Conservation (phyloP, 2,329 filamentous ascomycete species). For the Rutstroemia sp. region DNA sequence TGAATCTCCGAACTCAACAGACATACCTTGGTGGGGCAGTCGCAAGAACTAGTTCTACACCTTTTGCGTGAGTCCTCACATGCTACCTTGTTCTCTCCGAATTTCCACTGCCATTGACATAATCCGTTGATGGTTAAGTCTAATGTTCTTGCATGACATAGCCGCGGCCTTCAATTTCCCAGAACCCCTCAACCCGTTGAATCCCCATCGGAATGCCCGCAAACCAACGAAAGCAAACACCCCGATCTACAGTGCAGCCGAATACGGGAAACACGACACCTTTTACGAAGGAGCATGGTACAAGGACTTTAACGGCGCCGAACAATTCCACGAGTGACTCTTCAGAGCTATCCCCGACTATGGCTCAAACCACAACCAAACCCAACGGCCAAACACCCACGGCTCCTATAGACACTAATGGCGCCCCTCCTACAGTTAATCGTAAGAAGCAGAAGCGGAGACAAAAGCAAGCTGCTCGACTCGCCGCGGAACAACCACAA, state of each 20-base stretch:
- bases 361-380: conserved; percentile 28
- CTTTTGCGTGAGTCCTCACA: conserved; percentile 6
- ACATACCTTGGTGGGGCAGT: conserved; percentile 29
- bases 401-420: conserved; percentile 23
- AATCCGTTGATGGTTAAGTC: conserved; percentile 1
- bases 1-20: conserved; percentile 14
- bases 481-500: conserved; percentile 25
- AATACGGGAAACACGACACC: conserved; percentile 46
- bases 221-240: conserved; percentile 44
- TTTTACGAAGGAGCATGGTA: conserved; percentile 62
- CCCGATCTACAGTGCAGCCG: conserved; percentile 44
- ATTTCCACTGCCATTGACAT: background rate
- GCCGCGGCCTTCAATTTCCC: conserved; percentile 1
- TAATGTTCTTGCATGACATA: background rate
- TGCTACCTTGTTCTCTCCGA: background rate
- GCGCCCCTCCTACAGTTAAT: conserved; percentile 54
- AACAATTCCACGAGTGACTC: conserved; percentile 45
- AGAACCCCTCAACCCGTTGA: conserved; percentile 1
- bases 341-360: conserved; percentile 44
- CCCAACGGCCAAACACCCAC: conserved; percentile 25
- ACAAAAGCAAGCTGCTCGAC: conserved; percentile 53
- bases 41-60: conserved; percentile 8
- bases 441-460: conserved; percentile 93
- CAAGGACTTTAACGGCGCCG: conserved; percentile 60
- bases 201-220: conserved; percentile 38